These are phyloP conservation scores for Colletotrichum sansevieriae DNA, from an alignment of 2,329 filamentous ascomycete species.

Conservation along the genomic window DNA sequence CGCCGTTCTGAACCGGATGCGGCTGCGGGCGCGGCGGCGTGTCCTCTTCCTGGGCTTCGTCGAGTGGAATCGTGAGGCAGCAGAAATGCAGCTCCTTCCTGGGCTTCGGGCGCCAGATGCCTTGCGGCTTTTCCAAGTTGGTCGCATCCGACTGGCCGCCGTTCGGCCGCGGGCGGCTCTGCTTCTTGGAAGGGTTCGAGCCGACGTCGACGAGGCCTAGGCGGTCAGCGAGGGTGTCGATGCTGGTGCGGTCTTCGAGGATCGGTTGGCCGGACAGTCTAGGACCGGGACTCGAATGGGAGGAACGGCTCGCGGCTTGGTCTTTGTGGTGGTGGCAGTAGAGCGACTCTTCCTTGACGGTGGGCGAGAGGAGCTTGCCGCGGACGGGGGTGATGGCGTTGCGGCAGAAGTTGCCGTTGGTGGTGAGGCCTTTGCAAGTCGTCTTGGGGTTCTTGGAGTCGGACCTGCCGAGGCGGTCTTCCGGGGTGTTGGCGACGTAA, in stretches of 20 bases:
- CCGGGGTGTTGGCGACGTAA: conserved; percentile 80
- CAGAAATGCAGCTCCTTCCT: conserved; percentile 57
- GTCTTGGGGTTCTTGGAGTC: conserved; percentile 87
- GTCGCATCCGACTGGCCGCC: conserved; percentile 22
- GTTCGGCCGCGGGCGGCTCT: conserved; percentile 46
- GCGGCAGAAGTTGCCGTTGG: conserved; percentile 85
- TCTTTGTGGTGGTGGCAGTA: conserved; percentile 98
- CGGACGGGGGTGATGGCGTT: conserved; percentile 68
- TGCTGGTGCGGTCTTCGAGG: conserved; percentile 76
- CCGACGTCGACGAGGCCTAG: conserved; percentile 78
- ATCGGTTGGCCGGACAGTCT: conserved; percentile 62
- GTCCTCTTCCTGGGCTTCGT: conserved; percentile 54
- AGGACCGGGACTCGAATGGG: conserved; percentile 61
- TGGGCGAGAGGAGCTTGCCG: conserved; percentile 45
- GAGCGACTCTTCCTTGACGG: conserved; percentile 64
- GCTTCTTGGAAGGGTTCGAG: conserved; percentile 54
- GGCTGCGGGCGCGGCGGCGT: conserved; percentile 59
- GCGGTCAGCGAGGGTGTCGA: conserved; percentile 88
- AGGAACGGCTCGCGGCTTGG: conserved; percentile 75
- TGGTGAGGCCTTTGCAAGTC: conserved; percentile 90
- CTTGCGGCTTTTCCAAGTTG: conserved; percentile 38
- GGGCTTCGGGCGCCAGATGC: conserved; percentile 42
- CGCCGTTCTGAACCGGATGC: conserved; percentile 56
- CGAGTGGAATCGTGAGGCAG: conserved; percentile 65
- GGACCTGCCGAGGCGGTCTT: conserved; percentile 80